Evolutionary conservation across 257 asterid genomes (phyloP).

Genomic region (Nemophila menziesii): DNA sequence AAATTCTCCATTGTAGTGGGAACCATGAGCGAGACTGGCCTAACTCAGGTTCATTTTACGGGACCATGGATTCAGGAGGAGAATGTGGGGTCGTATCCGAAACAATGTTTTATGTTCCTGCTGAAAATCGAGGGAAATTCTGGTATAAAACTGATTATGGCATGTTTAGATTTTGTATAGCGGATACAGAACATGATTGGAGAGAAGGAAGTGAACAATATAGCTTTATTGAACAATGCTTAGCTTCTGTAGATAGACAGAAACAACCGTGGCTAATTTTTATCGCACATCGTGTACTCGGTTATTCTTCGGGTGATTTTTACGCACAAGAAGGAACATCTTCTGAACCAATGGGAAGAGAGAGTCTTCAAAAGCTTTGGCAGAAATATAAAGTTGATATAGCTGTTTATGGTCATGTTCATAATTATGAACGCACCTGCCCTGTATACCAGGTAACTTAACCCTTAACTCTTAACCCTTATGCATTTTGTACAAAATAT

Average conservation of each 20-base stretch:
- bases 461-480: background rate
- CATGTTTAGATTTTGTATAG: conserved; percentile 82
- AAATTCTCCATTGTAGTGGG: conserved; percentile 40
- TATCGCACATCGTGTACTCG: conserved; percentile 71
- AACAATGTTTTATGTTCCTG: conserved; percentile 68
- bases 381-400: conserved; percentile 80
- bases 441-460: conserved; percentile 58
- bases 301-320: conserved; percentile 50
- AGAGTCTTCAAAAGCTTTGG: conserved; percentile 76
- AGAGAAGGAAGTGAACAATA: conserved; percentile 78
- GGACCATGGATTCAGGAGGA: conserved; percentile 67
- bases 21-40: conserved; percentile 97
- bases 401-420: conserved; percentile 68
- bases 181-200: conserved; percentile 86
- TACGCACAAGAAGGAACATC: conserved; percentile 57
- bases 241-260: conserved; percentile 63
- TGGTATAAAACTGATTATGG: conserved; percentile 80
- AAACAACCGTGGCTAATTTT: conserved; percentile 86
- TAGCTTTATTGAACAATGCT: conserved; percentile 62
- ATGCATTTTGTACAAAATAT: background rate
- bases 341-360: conserved; percentile 85
- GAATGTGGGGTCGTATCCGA: conserved; percentile 81
- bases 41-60: conserved; percentile 64
- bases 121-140: conserved; percentile 75
- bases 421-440: conserved; percentile 69